Evolutionary conservation across 225 moss, liverwort and hornwort genomes (phyloP), one percentile per base, ranked within the genome.

Genomic region (Polytrichum formosum): DNA sequence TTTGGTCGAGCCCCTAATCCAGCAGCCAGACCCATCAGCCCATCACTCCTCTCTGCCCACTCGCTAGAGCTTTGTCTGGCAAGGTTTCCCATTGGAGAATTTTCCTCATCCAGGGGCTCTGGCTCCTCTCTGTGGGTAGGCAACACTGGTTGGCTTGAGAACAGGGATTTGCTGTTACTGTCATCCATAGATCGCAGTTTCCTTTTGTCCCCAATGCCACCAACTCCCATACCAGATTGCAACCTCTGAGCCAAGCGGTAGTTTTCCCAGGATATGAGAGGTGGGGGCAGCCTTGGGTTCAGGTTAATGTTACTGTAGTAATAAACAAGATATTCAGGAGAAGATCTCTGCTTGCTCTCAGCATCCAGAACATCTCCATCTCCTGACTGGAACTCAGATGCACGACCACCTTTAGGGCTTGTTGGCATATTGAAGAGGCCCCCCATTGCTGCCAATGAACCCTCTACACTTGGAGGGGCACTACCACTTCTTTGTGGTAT

Each of bases 381-480:
- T 8, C 80, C 90, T 18, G 82, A 26, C 63, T 82, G 82, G 4
- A 78, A 68, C 46, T 81, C 89, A 6, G 76, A 70, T 22, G 78
- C 63, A 1, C 88, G 90, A 20, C 63, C 74, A 30, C 71, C 78
- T 21, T 79, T 76, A 65, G 91, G 85, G 29, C 88, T 91, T 61
- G 82, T 72, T 0, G 90, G 80, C 59, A 87, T 59, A 21, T 91
- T 81, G 74, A 98, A 91, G 9, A 98, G 71, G n/a, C 86, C 86
- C n/a, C 85, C 88, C 80, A 98, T 91, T 25, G 98, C 88, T 1
- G 84, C 90, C 79, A 87, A 70, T 2, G 98, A 98, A 7, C 94
- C 98, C 80, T 98, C 98, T 69, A 98, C 98, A 76, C 94, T 98
- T 1, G 98, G 98, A 73, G 98, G 98, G 10, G 98, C 98, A 73